Base-by-base conservation (phyloP, 1,284 basidiomycete genomes). In the Irpex lacteus region DNA sequence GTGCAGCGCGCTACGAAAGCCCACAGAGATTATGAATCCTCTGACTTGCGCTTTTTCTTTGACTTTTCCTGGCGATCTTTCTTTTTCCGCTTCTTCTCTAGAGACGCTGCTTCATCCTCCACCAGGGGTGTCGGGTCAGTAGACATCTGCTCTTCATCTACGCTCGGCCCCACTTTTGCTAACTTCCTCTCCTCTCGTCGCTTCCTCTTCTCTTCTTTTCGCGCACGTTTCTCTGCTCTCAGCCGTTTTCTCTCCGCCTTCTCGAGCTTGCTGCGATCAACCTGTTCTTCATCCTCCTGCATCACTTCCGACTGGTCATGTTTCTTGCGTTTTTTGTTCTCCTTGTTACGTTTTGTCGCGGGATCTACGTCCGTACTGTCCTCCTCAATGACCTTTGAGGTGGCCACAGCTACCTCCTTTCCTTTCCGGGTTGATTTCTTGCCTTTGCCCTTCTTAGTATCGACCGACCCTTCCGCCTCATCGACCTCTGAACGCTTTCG, bases 231-330 rank as follows among this genome's bases (percentile, higher is more conserved):
- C 61, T 73, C 73, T 50, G 59, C 71, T 50, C 64, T 69, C 62
- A 65, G 61, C 58, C 65, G 69, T 63, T 67, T 72, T 63, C 68
- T 68, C 65, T 71, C 71, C 38, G 67, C 70, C 57, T 67, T 73
- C 59, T 65, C 67, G 26, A 65, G 61, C 59, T 67, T 67, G 56
- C 67, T 65, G 58, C 55, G 69, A 19, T 58, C 60, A 19, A 63
- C 62, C n/a, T 40, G 38, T 32, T 63, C 60, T 19, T 53, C 34
- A 60, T 63, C 13, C 40, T 44, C 5, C 21, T 52, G 15, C 50
- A n/a, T 13, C n/a, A 8, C 50, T 54, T 64, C 37, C n/a, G 49
- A 18, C 21, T 59, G 26, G 4, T 60, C 26, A 40, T 65, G 32
- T 36, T 26, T 60, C 26, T 49, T 37, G 26, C 40, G 40, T 15